Evolutionary conservation across 768 basidiomycete genomes (phyloP), one percentile per base, ranked within the genome.

Genomic region (Trametes villosa): DNA sequence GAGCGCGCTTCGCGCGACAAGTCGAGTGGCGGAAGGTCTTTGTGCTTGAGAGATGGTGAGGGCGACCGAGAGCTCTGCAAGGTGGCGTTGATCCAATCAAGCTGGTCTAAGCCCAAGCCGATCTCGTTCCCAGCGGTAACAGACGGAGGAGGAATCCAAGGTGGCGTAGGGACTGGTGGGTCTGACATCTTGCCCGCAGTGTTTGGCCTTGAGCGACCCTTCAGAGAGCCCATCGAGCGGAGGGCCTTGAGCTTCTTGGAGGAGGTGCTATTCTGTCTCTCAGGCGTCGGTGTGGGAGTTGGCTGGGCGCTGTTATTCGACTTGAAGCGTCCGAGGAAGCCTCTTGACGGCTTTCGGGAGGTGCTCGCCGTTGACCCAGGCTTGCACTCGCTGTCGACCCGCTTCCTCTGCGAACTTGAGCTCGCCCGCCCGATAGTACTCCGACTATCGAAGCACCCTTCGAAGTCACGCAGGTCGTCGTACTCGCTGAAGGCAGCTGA

Each of bases 401-500:
- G 64, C 44, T 71, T 65, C 13, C 68, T 66, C 7, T 64, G 66
- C 11, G 71, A 71, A 9, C 64, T 62, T 12, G 72, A 73, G 30
- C 79, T 79, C 15, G 63, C 60, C 36, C 79, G 79, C 9, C 83
- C 88, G 9, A 92, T 73, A 0, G 91, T 92, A 69, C 89, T 92
- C 60, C 79, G 81, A 68, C 92, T 93, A 65, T 89, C 90, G 64
- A 94, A 95, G 9, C 89, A 83, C 41, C 92, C 92, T 31, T 93
- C 89, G 53, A 95, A 95, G 70, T 95, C 92, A 22, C 85, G 80
- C 47, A 95, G 73, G 74, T 95, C 92, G 62, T 95, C 92, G 64
- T 94, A 95, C 65, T 94, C 92, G 69, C 91, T 92, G 72, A 91
- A 91, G 31, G 79, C 77, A 67, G 86, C 85, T 2, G 89, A 88